Percentiles rank a stretch among this genome's conserved stretches.
Evolutionary conservation across 2,329 filamentous ascomycete species (phyloP).

Genomic region (Colletotrichum scovillei): DNA sequence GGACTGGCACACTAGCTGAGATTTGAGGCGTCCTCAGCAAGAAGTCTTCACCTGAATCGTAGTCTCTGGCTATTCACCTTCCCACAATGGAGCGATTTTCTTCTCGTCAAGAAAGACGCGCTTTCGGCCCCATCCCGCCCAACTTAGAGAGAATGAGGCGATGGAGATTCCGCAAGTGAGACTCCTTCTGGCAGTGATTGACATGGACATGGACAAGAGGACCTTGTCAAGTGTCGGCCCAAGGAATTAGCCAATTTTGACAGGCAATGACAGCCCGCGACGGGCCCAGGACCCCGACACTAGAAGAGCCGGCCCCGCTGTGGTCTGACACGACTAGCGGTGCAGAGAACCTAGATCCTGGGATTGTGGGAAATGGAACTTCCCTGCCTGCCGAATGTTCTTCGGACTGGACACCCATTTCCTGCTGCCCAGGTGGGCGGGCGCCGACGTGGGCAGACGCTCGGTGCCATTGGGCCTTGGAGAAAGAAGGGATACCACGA

Average conservation of each 20-base stretch:
- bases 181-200: conserved; percentile 15
- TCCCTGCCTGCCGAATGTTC: neutral
- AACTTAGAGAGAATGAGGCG: neutral
- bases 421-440: neutral
- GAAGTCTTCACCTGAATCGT: neutral
- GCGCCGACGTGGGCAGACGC: neutral
- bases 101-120: neutral
- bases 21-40: too few species aligned
- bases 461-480: neutral
- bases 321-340: conserved; percentile 3
- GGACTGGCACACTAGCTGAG: too few species aligned
- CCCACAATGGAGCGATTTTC: conserved; percentile 18
- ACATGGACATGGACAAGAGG: conserved; percentile 5
- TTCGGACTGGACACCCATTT: neutral
- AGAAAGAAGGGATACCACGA: neutral
- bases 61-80: neutral
- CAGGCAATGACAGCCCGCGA: conserved; percentile 1
- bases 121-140: neutral
- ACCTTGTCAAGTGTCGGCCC: neutral
- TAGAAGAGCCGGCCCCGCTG: neutral
- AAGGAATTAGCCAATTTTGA: conserved; percentile 17
- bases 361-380: neutral
- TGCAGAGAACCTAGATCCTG: neutral
- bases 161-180: conserved; percentile 19
- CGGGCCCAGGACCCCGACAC: conserved; percentile 7